These are phyloP conservation scores for Tardiomyces blankii DNA, from an alignment of 1,139 yeast species.

Conservation along the genomic window DNA sequence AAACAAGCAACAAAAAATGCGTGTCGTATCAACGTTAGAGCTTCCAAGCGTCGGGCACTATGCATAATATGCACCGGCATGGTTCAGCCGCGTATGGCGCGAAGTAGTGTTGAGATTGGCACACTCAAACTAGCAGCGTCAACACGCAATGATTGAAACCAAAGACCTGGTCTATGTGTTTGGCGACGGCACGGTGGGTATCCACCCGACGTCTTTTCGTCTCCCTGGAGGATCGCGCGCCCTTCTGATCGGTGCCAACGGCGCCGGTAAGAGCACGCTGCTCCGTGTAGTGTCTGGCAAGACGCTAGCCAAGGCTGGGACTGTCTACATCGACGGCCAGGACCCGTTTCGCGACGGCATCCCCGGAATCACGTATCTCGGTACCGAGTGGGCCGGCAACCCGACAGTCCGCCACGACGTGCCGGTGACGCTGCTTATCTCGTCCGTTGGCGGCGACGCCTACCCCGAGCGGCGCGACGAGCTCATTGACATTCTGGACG, in stretches of 20 bases:
- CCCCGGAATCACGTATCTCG: conserved; percentile 78
- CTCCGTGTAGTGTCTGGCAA: conserved; percentile 82
- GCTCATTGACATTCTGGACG: conserved; percentile 65
- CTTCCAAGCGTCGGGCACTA: too few species aligned
- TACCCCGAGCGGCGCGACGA: conserved; percentile 67
- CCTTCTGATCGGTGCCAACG: conserved; percentile 83
- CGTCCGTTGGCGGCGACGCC: conserved; percentile 73
- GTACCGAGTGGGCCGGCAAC: conserved; percentile 96
- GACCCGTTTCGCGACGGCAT: conserved; percentile 67
- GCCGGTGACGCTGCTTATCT: conserved; percentile 65
- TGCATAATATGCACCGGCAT: too few species aligned
- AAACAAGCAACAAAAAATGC: too few species aligned
- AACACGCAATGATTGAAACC: conserved; percentile 49
- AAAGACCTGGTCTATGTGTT: conserved; percentile 59
- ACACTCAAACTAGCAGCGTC: too few species aligned
- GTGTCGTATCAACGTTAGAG: too few species aligned
- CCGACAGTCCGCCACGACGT: conserved; percentile 85
- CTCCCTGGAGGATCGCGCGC: conserved; percentile 68
- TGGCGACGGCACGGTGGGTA: conserved; percentile 55
- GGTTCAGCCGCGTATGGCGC: background rate
- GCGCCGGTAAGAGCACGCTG: conserved; percentile 93
- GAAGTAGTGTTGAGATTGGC: too few species aligned
- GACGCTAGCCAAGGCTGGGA: conserved; percentile 67
- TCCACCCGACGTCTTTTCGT: conserved; percentile 47
- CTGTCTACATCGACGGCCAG: conserved; percentile 52